Conservation (phyloP, 2,329 filamentous ascomycete genomes). For the Fusarium longipes region DNA sequence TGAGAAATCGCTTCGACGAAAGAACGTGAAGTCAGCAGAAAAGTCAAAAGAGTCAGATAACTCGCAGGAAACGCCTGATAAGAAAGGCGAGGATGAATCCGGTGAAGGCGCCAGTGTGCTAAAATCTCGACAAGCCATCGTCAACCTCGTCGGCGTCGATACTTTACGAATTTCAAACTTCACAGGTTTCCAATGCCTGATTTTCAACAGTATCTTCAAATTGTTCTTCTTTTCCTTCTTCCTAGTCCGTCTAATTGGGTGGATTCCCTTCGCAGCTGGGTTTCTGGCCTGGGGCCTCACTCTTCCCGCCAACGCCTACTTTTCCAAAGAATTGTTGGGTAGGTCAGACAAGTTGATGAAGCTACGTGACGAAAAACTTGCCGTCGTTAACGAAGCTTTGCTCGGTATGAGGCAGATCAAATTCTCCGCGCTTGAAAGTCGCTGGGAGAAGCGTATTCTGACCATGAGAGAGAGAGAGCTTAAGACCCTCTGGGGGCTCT, state of each 20-base stretch:
- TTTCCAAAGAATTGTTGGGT: conserved; percentile 71
- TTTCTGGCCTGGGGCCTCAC: conserved; percentile 72
- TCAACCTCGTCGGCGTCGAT: conserved; percentile 84
- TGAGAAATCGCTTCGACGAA: conserved; percentile 79
- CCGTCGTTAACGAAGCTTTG: conserved; percentile 79
- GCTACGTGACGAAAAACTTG: conserved; percentile 78
- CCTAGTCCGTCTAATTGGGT: conserved; percentile 76
- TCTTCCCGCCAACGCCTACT: conserved; percentile 75
- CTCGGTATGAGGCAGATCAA: conserved; percentile 88
- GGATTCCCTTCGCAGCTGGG: conserved; percentile 74
- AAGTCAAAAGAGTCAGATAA: conserved; percentile 56
- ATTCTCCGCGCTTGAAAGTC: conserved; percentile 78
- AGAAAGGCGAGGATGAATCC: conserved; percentile 64
- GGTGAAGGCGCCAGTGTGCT: conserved; percentile 49
- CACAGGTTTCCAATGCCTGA: conserved; percentile 72
- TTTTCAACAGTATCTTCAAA: conserved; percentile 71
- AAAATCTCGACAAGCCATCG: conserved; percentile 72
- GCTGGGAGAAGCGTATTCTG: conserved; percentile 78
- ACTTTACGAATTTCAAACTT: conserved; percentile 76
- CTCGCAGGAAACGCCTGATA: conserved; percentile 54
- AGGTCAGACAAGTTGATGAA: conserved; percentile 80
- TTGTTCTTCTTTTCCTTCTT: conserved; percentile 74
- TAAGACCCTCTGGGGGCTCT: conserved; percentile 72
- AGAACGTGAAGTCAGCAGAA: conserved; percentile 76
- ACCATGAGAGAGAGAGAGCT: conserved; percentile 74